Evolutionary conservation across 345 rosid genomes (phyloP).

Genomic region (Pistacia atlantica): DNA sequence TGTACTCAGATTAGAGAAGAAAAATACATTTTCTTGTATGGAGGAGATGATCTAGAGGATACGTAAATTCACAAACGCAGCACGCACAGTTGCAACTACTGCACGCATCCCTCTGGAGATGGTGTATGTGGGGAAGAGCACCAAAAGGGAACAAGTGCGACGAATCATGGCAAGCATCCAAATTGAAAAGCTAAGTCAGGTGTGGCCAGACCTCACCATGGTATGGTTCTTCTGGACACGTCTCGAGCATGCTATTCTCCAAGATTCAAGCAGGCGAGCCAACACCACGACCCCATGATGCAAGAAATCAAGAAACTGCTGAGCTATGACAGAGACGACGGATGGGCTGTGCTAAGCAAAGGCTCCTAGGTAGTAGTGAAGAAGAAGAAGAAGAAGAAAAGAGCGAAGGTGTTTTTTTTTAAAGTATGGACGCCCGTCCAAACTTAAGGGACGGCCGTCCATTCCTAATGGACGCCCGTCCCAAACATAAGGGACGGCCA

Average conservation of each 20-base stretch:
- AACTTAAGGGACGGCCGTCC: too few species aligned
- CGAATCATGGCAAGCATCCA: constrained; percentile 39
- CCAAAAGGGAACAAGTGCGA: constrained; percentile 59
- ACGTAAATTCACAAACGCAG: constrained; percentile 61
- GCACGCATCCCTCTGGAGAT: constrained; percentile 67
- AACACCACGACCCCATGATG: constrained; percentile 64
- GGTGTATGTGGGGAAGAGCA: constrained; percentile 83
- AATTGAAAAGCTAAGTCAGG: constrained; percentile 54
- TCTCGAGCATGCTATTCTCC: constrained; percentile 85
- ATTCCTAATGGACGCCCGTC: too few species aligned
- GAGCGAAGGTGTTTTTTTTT: too few species aligned
- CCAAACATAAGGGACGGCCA: too few species aligned
- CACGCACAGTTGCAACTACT: constrained; percentile 53
- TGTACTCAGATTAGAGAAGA: constrained; percentile 61
- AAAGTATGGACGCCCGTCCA: too few species aligned
- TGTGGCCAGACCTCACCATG: constrained; percentile 65
- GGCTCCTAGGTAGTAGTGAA: constrained; percentile 61
- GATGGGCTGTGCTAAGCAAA: constrained; percentile 79
- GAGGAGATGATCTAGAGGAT: constrained; percentile 90
- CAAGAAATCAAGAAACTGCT: constrained; percentile 81
- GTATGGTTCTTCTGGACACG: constrained; percentile 98
- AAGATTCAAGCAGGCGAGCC: constrained; percentile 72
- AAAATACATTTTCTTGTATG: constrained; percentile 86
- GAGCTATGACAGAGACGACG: constrained; percentile 77
- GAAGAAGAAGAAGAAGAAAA: too few species aligned